Evolutionary conservation across 78 protist species (phyloP).

Genomic region (Polysphondylium violaceum): DNA sequence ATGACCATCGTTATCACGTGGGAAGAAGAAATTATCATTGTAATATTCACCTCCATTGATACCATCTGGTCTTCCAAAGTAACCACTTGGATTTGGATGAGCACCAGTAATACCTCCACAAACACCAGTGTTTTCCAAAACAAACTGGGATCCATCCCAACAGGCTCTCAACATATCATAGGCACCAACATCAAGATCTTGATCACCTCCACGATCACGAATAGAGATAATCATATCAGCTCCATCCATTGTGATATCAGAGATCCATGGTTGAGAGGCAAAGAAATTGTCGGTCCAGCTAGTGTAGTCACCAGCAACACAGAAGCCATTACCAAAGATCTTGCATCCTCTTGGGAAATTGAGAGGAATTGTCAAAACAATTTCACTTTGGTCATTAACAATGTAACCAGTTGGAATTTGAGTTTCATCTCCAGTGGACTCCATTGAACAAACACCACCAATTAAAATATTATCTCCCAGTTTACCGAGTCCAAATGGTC

Average conservation of each 20-base stretch:
- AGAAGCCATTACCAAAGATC: conserved; percentile 29
- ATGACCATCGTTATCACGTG: conserved; percentile 31
- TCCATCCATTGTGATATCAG: conserved; percentile 35
- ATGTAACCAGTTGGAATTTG: conserved; percentile 17
- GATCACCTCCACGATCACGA: conserved; percentile 60
- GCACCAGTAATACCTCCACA: conserved; percentile 50
- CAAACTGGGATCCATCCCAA: neutral
- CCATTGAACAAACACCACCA: conserved; percentile 53
- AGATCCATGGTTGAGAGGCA: conserved; percentile 32
- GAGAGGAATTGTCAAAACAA: neutral
- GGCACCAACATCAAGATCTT: conserved; percentile 41
- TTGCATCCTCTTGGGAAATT: conserved; percentile 55
- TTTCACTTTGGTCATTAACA: neutral
- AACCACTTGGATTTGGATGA: conserved; percentile 21
- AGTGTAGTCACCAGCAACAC: conserved; percentile 9
- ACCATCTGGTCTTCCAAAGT: conserved; percentile 25
- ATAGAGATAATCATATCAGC: conserved; percentile 28
- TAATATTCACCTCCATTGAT: conserved; percentile 31
- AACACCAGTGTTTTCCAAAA: neutral
- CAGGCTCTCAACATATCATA: conserved; percentile 30
- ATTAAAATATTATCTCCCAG: neutral
- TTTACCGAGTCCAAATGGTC: conserved; percentile 48
- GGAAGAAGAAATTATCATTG: conserved; percentile 41
- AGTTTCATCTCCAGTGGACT: neutral
- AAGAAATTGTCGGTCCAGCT: conserved; percentile 16